Conservation (phyloP, 495 filamentous ascomycete genomes). For the Hypoxylon fuscum region DNA sequence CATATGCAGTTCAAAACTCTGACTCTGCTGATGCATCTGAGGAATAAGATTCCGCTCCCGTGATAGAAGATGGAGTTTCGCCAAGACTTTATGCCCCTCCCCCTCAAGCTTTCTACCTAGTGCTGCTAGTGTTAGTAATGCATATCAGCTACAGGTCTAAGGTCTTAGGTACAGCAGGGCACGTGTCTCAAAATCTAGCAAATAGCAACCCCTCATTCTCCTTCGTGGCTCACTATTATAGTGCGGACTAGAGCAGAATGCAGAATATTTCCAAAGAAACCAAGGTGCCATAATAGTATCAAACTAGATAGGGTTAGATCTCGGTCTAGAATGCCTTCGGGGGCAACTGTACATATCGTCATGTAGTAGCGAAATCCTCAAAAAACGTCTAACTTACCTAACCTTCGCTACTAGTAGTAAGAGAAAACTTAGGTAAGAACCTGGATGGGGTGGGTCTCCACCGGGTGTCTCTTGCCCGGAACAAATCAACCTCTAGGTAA, state of each 20-base stretch:
- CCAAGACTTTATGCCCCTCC: constrained; percentile 19
- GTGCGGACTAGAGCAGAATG: too few species aligned
- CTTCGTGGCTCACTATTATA: too few species aligned
- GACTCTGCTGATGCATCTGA: neutral
- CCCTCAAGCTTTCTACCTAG: constrained; percentile 13
- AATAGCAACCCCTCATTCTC: too few species aligned
- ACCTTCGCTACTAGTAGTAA: neutral
- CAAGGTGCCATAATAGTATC: too few species aligned
- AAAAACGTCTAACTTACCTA: neutral
- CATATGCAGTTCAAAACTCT: constrained; percentile 1
- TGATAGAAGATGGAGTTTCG: constrained; percentile 22
- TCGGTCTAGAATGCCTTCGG: too few species aligned
- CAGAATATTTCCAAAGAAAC: too few species aligned
- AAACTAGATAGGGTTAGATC: too few species aligned
- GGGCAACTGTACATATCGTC: too few species aligned
- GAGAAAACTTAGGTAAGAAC: constrained; percentile 21
- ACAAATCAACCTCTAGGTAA: constrained; percentile 35
- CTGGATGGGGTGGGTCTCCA: constrained; percentile 30
- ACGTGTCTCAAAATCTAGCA: too few species aligned
- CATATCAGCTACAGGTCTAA: neutral
- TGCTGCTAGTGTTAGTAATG: neutral
- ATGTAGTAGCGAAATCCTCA: too few species aligned
- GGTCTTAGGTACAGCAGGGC: neutral
- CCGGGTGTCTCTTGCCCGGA: constrained; percentile 11
- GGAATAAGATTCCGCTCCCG: constrained; percentile 7